phyloP scores from a whole-genome alignment of 768 basidiomycete genomes.

The Udeniomyces megalosporus region DNA sequence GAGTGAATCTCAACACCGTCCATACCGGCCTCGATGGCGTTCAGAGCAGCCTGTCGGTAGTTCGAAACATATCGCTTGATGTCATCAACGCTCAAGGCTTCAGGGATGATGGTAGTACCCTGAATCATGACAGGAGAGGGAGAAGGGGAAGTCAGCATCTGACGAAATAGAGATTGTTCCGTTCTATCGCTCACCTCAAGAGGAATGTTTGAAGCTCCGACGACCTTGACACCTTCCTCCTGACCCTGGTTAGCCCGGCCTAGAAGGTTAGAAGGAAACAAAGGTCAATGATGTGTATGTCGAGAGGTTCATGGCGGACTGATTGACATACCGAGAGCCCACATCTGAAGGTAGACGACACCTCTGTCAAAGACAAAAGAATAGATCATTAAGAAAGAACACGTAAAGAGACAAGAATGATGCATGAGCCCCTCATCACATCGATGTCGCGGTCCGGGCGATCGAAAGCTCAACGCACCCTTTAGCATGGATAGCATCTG shows the following conservation, averaged over 20 bases:
- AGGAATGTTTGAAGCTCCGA: not conserved
- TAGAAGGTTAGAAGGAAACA: too few species aligned
- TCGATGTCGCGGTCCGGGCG: too few species aligned
- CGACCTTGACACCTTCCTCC: not conserved
- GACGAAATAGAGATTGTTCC: too few species aligned
- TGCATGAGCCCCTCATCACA: too few species aligned
- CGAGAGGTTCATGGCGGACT: too few species aligned
- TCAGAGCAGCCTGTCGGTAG: slow-evolving; percentile 36
- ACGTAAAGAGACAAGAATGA: too few species aligned
- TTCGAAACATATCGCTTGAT: slow-evolving; percentile 5
- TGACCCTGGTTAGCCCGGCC: slow-evolving; percentile 3
- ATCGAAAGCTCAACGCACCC: not conserved
- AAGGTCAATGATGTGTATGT: too few species aligned
- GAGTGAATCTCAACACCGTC: slow-evolving; percentile 37
- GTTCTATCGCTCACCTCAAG: too few species aligned
- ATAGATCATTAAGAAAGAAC: not conserved
- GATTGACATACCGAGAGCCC: slow-evolving; percentile 7
- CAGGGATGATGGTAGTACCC: not conserved
- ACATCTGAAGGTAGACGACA: slow-evolving; percentile 1
- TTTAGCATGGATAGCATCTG: slow-evolving; percentile 5
- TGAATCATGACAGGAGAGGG: too few species aligned
- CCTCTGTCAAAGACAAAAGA: not conserved
- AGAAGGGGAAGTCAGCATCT: too few species aligned
- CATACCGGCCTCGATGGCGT: slow-evolving; percentile 42
- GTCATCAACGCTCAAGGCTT: slow-evolving; percentile 3